A percentile compares a stretch with the other conserved stretches of the same genome.
Evolutionary conservation across 805 yeast genomes (phyloP).

Genomic region (Hanseniaspora vineae): DNA sequence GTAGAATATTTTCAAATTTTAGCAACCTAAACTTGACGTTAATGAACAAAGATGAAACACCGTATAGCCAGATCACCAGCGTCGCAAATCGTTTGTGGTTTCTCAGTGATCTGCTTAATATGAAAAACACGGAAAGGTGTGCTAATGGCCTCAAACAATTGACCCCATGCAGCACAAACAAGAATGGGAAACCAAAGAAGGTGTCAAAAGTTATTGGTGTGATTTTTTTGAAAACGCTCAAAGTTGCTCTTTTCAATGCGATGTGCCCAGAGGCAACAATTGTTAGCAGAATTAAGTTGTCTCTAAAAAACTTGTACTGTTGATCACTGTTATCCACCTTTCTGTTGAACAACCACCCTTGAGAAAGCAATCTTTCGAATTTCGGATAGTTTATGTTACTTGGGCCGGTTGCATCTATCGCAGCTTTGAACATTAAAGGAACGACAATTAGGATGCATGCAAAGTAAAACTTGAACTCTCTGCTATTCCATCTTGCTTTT

Average conservation of each 20-base stretch:
- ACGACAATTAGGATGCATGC: conserved; percentile 53
- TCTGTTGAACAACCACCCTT: conserved; percentile 86
- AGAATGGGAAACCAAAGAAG: conserved; percentile 52
- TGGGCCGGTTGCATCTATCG: conserved; percentile 67
- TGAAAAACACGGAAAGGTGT: conserved; percentile 44
- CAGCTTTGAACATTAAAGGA: conserved; percentile 74
- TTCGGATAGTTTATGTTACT: conserved; percentile 59
- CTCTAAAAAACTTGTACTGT: conserved; percentile 80
- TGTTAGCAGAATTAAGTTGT: conserved; percentile 55
- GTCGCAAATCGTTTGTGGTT: conserved; percentile 5
- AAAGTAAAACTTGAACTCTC: conserved; percentile 62
- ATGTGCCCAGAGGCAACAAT: conserved; percentile 45
- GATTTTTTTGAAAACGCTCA: conserved; percentile 15
- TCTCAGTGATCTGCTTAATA: conserved; percentile 29
- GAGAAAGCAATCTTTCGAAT: conserved; percentile 46
- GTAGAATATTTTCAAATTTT: conserved; percentile 32
- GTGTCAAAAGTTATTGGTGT: conserved; percentile 57
- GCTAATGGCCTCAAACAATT: conserved; percentile 47
- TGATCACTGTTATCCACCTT: conserved; percentile 86
- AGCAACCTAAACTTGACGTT: conserved; percentile 55
- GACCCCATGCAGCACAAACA: conserved; percentile 70
- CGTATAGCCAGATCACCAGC: conserved; percentile 57
- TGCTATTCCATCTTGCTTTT: conserved; percentile 55
- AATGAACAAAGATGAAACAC: conserved; percentile 61
- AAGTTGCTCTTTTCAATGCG: conserved; percentile 29